Conservation (phyloP, 2,329 filamentous ascomycete genomes). For the Geosmithia putterillii region DNA sequence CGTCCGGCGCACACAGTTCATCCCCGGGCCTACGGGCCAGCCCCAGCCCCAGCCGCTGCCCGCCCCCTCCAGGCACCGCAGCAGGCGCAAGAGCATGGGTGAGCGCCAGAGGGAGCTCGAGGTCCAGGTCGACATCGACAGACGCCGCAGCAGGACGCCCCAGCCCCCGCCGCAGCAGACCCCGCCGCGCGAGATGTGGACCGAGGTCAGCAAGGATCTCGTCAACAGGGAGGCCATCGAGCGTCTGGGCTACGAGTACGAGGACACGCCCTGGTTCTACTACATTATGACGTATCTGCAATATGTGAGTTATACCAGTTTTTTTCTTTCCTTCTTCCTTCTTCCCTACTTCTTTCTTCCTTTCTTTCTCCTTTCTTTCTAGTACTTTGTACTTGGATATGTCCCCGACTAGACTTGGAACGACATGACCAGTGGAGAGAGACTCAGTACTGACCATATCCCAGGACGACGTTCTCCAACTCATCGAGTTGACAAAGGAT, state of each 20-base stretch:
- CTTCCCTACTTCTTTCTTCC: no score
- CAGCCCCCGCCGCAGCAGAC: constrained; percentile 19
- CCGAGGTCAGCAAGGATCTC: constrained; percentile 89
- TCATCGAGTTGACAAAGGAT: constrained; percentile 72
- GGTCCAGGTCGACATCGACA: constrained; percentile 37
- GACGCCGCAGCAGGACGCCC: constrained; percentile 28
- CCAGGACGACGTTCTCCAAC: constrained; percentile 75
- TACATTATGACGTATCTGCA: constrained; percentile 84
- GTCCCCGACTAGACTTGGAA: not conserved
- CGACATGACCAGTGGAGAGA: not conserved
- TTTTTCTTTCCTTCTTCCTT: no score
- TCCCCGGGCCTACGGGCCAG: constrained; percentile 46
- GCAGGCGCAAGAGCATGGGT: constrained; percentile 24
- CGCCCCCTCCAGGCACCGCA: constrained; percentile 16
- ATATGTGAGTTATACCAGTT: constrained; percentile 55
- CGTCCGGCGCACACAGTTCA: constrained; percentile 61
- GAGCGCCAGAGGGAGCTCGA: constrained; percentile 31
- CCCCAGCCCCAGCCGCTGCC: constrained; percentile 10
- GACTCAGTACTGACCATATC: not conserved
- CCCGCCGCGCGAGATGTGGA: constrained; percentile 67
- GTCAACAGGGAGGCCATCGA: constrained; percentile 81
- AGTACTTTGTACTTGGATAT: no score
- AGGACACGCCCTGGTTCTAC: constrained; percentile 81
- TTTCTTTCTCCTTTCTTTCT: no score
- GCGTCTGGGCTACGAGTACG: constrained; percentile 71